phyloP scores from a whole-genome alignment of 2,329 filamentous ascomycete genomes.

The Xylaria sp. region DNA sequence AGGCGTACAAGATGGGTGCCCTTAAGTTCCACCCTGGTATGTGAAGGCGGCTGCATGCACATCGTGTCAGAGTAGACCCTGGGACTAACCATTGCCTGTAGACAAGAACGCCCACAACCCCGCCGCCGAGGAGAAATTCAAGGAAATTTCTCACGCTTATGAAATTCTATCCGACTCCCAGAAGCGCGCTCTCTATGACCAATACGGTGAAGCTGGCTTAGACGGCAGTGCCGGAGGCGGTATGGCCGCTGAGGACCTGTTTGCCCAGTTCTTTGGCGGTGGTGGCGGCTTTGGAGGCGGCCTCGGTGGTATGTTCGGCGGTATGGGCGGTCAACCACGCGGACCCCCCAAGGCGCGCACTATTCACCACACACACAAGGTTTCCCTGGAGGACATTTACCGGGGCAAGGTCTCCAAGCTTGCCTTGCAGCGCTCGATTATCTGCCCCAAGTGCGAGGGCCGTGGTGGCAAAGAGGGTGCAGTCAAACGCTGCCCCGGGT shows the following conservation, averaged over 20 bases:
- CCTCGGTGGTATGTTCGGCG: slow-evolving; percentile 72
- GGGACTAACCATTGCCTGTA: slow-evolving; percentile 33
- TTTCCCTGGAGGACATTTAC: slow-evolving; percentile 96
- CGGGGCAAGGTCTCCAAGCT: slow-evolving; percentile 96
- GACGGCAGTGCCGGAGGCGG: slow-evolving; percentile 80
- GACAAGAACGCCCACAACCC: slow-evolving; percentile 97
- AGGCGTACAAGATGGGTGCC: slow-evolving; percentile 78
- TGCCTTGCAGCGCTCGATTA: slow-evolving; percentile 92
- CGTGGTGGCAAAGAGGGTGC: slow-evolving; percentile 95
- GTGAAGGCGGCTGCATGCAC: slow-evolving; percentile 26
- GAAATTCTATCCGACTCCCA: slow-evolving; percentile 88
- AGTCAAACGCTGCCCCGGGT: slow-evolving; percentile 87
- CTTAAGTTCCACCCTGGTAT: slow-evolving; percentile 80
- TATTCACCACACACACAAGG: slow-evolving; percentile 98
- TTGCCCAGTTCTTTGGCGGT: slow-evolving; percentile 95
- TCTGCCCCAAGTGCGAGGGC: slow-evolving; percentile 91
- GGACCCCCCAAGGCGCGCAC: slow-evolving; percentile 87
- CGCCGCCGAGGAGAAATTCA: slow-evolving; percentile 94
- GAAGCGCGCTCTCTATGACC: slow-evolving; percentile 89
- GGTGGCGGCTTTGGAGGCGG: slow-evolving; percentile 66
- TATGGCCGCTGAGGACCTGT: slow-evolving; percentile 94
- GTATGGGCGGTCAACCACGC: slow-evolving; percentile 67
- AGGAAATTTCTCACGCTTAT: slow-evolving; percentile 93
- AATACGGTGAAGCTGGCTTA: slow-evolving; percentile 94
- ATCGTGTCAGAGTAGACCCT: neutral